A percentile compares a stretch with the other conserved stretches of the same genome.
These are phyloP conservation scores for Pythium pyrilobum DNA, from an alignment of 352 stramenopile species.

Conservation along the genomic window DNA sequence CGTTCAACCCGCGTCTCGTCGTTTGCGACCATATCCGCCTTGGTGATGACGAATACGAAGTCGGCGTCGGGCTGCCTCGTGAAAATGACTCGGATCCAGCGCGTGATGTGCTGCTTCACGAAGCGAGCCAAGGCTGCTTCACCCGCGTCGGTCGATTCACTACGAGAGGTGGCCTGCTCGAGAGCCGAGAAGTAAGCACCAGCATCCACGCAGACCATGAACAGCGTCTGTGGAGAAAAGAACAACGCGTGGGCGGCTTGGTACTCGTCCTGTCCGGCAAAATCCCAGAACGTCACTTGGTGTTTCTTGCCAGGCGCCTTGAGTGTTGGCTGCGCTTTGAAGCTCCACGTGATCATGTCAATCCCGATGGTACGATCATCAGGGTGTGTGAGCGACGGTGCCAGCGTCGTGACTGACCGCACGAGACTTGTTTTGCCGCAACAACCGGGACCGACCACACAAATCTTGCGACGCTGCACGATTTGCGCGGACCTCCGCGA, in stretches of 20 bases:
- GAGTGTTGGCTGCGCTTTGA: not conserved
- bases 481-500: not conserved
- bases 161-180: not conserved
- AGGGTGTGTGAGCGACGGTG: not conserved
- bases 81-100: not conserved
- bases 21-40: not conserved
- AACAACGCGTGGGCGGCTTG: constrained; percentile 1
- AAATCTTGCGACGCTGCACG: constrained; percentile 13
- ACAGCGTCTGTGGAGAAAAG: not conserved
- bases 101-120: not conserved
- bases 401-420: constrained; percentile 12
- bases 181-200: not conserved
- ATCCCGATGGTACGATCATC: constrained; percentile 22
- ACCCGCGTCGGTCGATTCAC: too few species aligned
- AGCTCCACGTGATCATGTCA: constrained; percentile 19
- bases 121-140: not conserved
- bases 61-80: not conserved
- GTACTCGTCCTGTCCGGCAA: not conserved
- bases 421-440: constrained; percentile 29
- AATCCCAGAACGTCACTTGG: constrained; percentile 8
- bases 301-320: not conserved
- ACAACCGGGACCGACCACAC: constrained; percentile 18
- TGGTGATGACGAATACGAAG: not conserved
- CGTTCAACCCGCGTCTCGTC: not conserved
- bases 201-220: constrained; percentile 1